A percentile compares a stretch with the other conserved stretches of the same genome.
These are phyloP conservation scores for Rhodotorula toruloides DNA, from an alignment of 768 basidiomycete species.

Conservation along the genomic window DNA sequence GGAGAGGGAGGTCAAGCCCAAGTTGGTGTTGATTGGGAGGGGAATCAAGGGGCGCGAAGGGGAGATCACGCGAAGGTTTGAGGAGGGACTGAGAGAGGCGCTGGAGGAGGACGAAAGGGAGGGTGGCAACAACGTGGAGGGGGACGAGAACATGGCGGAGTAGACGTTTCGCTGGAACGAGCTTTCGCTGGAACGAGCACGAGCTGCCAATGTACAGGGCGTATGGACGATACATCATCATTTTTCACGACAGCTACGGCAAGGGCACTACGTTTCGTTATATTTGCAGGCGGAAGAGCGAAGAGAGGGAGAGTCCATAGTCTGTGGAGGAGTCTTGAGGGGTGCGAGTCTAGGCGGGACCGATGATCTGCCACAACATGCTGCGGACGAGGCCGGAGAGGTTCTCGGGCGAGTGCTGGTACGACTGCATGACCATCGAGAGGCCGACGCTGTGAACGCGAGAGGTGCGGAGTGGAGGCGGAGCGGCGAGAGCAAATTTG, in stretches of 20 bases:
- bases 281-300: too few species aligned
- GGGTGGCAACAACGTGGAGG: neutral
- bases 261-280: too few species aligned
- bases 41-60: conserved; percentile 24
- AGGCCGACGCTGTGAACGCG: conserved; percentile 67
- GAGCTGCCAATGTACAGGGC: too few species aligned
- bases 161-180: too few species aligned
- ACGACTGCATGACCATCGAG: conserved; percentile 90
- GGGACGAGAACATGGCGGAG: neutral
- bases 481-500: too few species aligned
- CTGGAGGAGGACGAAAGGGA: neutral
- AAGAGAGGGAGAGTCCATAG: neutral
- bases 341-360: conserved; percentile 58
- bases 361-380: conserved; percentile 81
- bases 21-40: conserved; percentile 40
- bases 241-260: too few species aligned
- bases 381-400: conserved; percentile 73
- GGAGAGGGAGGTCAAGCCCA: conserved; percentile 18
- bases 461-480: too few species aligned
- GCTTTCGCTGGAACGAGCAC: too few species aligned
- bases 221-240: too few species aligned
- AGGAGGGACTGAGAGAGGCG: conserved; percentile 5
- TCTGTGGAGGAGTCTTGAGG: neutral
- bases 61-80: conserved; percentile 6
- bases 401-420: conserved; percentile 76